Evolutionary conservation across 2,329 filamentous ascomycete genomes (phyloP).

Genomic region (Monosporascus cannonballus): DNA sequence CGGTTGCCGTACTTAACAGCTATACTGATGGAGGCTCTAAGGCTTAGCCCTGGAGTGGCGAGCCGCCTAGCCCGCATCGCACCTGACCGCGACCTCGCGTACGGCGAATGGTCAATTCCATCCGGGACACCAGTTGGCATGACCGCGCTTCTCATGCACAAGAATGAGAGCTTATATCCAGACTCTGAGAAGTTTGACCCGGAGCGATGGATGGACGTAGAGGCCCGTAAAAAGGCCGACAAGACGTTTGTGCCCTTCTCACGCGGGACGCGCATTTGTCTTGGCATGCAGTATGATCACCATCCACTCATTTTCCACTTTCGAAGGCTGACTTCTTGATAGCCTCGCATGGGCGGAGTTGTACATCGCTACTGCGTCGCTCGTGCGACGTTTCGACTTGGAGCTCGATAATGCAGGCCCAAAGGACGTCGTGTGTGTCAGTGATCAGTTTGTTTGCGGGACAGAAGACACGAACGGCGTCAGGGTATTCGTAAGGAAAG

Average conservation of each 20-base stretch:
- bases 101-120: constrained; percentile 1
- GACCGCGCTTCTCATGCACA: constrained; percentile 3
- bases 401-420: no score
- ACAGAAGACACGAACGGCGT: no score
- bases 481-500: no score
- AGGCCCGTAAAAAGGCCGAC: background rate
- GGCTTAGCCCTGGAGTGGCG: background rate
- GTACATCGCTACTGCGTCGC: no score
- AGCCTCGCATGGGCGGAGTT: no score
- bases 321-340: no score
- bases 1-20: constrained; percentile 2
- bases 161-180: background rate
- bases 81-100: constrained; percentile 2
- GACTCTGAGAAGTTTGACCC: constrained; percentile 1
- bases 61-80: constrained; percentile 2
- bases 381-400: no score
- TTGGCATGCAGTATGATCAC: no score
- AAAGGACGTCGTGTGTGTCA: no score
- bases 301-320: no score
- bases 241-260: background rate
- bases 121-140: constrained; percentile 2
- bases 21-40: constrained; percentile 2
- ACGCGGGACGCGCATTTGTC: no score
- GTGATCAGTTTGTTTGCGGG: no score
- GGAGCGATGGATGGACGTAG: constrained; percentile 1